phyloP scores from a whole-genome alignment of 345 rosid species.

The Brassica nigra region DNA sequence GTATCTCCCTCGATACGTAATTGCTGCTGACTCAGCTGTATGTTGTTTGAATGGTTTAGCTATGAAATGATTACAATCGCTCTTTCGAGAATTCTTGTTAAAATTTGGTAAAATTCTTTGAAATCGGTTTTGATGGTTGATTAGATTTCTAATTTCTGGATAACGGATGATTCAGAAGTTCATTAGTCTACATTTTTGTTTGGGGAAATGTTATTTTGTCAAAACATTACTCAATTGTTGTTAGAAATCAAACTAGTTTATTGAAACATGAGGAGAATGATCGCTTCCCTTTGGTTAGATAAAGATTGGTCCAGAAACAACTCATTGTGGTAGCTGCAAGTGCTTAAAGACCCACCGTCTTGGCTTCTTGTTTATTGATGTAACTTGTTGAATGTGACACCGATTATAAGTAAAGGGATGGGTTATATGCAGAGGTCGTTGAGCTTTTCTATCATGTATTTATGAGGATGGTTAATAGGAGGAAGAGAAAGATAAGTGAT shows the following conservation, averaged over 20 bases:
- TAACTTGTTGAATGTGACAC: background rate
- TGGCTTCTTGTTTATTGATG: constrained; percentile 13
- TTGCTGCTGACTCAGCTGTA: too few relatives aligned
- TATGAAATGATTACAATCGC: background rate
- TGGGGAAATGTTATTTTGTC: background rate
- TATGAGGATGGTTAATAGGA: background rate
- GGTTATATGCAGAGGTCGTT: constrained; percentile 3
- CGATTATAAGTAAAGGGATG: background rate
- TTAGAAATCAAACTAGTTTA: background rate
- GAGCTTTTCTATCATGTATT: constrained; percentile 6
- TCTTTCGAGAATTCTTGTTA: background rate
- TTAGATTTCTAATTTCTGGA: background rate
- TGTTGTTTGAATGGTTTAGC: background rate
- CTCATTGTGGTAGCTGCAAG: background rate
- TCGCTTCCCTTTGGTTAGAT: constrained; percentile 19
- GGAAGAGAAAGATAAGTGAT: background rate
- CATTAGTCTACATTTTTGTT: background rate
- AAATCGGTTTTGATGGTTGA: background rate
- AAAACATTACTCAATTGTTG: background rate
- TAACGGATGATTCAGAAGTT: constrained; percentile 14
- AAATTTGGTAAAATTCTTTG: background rate
- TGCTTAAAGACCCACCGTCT: background rate
- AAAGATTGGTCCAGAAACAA: background rate
- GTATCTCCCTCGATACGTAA: background rate
- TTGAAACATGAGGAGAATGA: background rate